Conservation (phyloP, 768 basidiomycete species). For the Pleurotus eryngii region DNA sequence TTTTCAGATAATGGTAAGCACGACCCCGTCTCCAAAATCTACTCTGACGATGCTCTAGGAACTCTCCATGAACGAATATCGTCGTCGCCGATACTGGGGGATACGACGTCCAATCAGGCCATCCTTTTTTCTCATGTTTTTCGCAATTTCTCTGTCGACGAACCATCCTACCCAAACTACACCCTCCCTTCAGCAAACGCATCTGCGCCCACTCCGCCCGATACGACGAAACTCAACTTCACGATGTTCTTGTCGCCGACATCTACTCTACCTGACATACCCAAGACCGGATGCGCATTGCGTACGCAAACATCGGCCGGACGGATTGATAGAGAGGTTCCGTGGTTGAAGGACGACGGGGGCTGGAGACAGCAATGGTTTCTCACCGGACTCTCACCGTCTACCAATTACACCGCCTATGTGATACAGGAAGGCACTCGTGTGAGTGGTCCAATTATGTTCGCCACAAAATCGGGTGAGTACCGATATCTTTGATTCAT, state of each 20-base stretch:
- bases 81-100: slow-evolving; percentile 58
- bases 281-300: slow-evolving; percentile 62
- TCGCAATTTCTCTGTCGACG: slow-evolving; percentile 19
- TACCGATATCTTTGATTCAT: slow-evolving; percentile 15
- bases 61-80: slow-evolving; percentile 45
- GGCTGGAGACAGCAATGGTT: slow-evolving; percentile 75
- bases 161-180: slow-evolving; percentile 65
- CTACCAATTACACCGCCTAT: slow-evolving; percentile 80
- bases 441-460: slow-evolving; percentile 66
- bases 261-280: slow-evolving; percentile 37
- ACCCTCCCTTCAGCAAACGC: slow-evolving; percentile 61
- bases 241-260: slow-evolving; percentile 58
- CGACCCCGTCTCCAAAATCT: neutral
- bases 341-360: slow-evolving; percentile 53
- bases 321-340: slow-evolving; percentile 36
- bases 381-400: slow-evolving; percentile 51
- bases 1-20: slow-evolving; percentile 43
- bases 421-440: slow-evolving; percentile 52
- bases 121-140: slow-evolving; percentile 69
- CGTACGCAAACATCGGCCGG: slow-evolving; percentile 33
- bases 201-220: slow-evolving; percentile 36
- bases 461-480: slow-evolving; percentile 70
- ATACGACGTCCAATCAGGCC: slow-evolving; percentile 71
- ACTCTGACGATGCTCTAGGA: slow-evolving; percentile 23
- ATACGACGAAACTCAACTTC: slow-evolving; percentile 40